Evolutionary conservation across 805 yeast species (phyloP).

Genomic region (Kuraishia capsulata): DNA sequence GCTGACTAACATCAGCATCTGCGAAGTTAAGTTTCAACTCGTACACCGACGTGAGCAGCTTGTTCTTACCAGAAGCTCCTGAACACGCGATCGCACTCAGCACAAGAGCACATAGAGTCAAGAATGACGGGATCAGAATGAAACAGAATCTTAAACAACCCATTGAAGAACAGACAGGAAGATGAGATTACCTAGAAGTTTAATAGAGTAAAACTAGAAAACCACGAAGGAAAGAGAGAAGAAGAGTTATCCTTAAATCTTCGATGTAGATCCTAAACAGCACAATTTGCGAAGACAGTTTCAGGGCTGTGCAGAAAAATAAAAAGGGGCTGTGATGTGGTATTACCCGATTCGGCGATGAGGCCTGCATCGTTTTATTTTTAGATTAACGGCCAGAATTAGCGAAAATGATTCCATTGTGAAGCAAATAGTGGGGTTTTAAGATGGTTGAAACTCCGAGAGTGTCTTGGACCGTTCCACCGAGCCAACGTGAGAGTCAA

Average conservation of each 20-base stretch:
- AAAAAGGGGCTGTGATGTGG: neutral
- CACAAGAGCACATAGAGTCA: conserved; percentile 33
- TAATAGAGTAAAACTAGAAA: no score
- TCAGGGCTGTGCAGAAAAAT: no score
- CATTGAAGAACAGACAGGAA: conserved; percentile 3
- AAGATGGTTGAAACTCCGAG: no score
- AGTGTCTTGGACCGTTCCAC: no score
- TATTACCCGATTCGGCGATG: neutral
- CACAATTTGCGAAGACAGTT: no score
- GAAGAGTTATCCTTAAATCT: no score
- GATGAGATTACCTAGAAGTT: neutral
- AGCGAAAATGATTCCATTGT: no score
- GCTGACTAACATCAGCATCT: conserved; percentile 15
- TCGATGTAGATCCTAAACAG: no score
- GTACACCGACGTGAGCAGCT: conserved; percentile 35
- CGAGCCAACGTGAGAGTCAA: no score
- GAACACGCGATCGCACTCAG: conserved; percentile 41
- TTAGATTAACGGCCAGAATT: no score
- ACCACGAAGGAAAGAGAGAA: no score
- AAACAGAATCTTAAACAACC: conserved; percentile 18
- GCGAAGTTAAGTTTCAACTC: conserved; percentile 38
- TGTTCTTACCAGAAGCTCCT: conserved; percentile 35
- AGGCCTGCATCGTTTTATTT: neutral
- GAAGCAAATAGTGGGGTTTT: no score
- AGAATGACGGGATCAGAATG: conserved; percentile 18